Base-by-base conservation (phyloP, 2,329 filamentous ascomycete genomes). In the Colletotrichum chrysophilum region DNA sequence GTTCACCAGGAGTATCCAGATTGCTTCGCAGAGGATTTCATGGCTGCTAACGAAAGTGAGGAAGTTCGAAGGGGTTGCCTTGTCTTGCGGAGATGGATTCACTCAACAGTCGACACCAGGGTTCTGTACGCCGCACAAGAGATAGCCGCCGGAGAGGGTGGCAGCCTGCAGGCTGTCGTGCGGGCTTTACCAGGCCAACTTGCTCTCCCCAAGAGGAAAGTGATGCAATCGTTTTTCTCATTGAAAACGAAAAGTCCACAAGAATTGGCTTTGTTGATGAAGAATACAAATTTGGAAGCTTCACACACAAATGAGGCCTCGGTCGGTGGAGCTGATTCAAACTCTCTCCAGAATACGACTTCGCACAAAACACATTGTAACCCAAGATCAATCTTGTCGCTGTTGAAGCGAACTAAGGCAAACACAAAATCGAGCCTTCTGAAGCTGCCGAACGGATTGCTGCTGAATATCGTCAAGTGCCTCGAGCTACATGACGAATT, bases 401-500 rank as follows among this genome's bases (percentile, higher is more conserved):
- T 13, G 5, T 3, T 48, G 10, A 48, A 13, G n/a, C 32, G 3
- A 64, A 38, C 12, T 21, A 38, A 26, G 3, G 21, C 30, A 64
- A 21, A 38, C 7, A 2, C 16, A 32, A 18, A 12, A 16, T 48
- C 66, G 1, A 68, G 7, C 12, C 6, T 68, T n/a, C 16, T 68
- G 8, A 7, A 18, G n/a, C 66, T 68, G 12, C n/a, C 66, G 3
- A n/a, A 9, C 30, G 48, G n/a, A 16, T 9, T 68, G 9, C 43
- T 68, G 3, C 18, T 30, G 3, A 12, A 5, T 13, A 60, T 68
- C 1, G 3, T 58, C 12, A 4, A 18, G 3, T 8, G 7, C 28
- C 66, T 68, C 10, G 55, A 56, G 26, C 1, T 68, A 26, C 48
- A 68, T 34, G 66, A 68, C n/a, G 14, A 68, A 24, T 60, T 68